Evolutionary conservation across 495 filamentous ascomycete species (phyloP).

Genomic region (Penicillium pulvis): DNA sequence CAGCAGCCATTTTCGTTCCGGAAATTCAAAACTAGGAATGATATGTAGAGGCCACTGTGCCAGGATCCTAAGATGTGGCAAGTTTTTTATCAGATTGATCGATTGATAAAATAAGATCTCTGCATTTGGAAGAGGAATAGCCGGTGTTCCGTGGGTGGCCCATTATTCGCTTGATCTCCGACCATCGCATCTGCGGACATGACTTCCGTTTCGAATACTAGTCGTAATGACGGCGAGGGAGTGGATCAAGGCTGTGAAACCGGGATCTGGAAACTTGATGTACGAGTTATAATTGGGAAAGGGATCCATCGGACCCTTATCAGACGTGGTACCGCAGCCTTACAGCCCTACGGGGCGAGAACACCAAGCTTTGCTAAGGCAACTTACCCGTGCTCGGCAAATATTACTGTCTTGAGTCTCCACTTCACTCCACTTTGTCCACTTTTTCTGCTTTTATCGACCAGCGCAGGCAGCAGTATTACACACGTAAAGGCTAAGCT

Average conservation of each 20-base stretch:
- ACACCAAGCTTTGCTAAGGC: slow-evolving; percentile 10
- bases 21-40: not conserved
- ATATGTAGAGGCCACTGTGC: not conserved
- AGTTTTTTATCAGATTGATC: slow-evolving; percentile 8
- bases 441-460: not conserved
- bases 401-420: not conserved
- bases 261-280: not conserved
- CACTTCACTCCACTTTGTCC: not conserved
- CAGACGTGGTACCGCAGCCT: not conserved
- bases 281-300: not conserved
- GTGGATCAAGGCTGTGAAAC: not conserved
- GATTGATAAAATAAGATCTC: slow-evolving; percentile 13
- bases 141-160: not conserved
- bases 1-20: slow-evolving; percentile 3
- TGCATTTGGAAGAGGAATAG: not conserved
- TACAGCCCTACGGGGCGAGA: slow-evolving; percentile 6
- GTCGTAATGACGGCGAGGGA: not conserved
- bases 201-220: too few relatives aligned
- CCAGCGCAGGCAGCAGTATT: not conserved
- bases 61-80: not conserved
- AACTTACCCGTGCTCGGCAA: slow-evolving; percentile 8
- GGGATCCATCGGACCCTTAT: not conserved
- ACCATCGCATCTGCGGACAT: not conserved
- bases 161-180: not conserved
- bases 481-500: not conserved